Evolutionary conservation across 139 green algal genomes (phyloP).

Genomic region (Trebouxia sp.): DNA sequence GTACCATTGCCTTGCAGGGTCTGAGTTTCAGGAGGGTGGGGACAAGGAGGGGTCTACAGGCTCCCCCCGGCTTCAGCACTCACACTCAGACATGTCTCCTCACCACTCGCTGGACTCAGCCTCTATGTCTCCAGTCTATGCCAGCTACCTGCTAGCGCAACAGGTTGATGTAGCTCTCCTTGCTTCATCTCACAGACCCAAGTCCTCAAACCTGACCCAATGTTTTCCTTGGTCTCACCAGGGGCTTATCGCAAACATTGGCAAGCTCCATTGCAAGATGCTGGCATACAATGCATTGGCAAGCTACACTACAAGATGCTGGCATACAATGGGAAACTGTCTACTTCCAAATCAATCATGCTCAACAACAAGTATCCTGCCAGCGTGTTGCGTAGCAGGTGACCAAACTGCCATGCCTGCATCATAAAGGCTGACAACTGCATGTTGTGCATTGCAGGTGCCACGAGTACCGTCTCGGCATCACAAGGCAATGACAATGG

Average conservation of each 20-base stretch:
- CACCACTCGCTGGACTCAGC: slow-evolving; percentile 4
- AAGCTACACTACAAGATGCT: too few relatives aligned
- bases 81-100: neutral
- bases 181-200: too few relatives aligned
- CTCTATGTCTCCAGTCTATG: slow-evolving; percentile 11
- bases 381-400: neutral
- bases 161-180: too few relatives aligned
- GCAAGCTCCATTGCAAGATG: too few relatives aligned
- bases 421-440: too few relatives aligned
- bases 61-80: slow-evolving; percentile 2
- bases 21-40: slow-evolving; percentile 7
- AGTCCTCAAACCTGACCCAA: too few relatives aligned
- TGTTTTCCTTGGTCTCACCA: too few relatives aligned
- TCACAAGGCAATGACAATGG: slow-evolving; percentile 5
- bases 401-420: neutral
- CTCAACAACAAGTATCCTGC: too few relatives aligned
- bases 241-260: too few relatives aligned
- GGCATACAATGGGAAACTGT: too few relatives aligned
- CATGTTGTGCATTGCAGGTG: neutral
- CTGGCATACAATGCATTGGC: too few relatives aligned
- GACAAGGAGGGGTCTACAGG: neutral
- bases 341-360: too few relatives aligned
- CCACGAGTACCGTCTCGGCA: neutral
- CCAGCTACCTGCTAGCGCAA: neutral
- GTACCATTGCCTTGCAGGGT: neutral